Evolutionary conservation across 1,284 basidiomycete species (phyloP), one percentile per base, ranked within the genome.

Genomic region (Marasmius oreades): DNA sequence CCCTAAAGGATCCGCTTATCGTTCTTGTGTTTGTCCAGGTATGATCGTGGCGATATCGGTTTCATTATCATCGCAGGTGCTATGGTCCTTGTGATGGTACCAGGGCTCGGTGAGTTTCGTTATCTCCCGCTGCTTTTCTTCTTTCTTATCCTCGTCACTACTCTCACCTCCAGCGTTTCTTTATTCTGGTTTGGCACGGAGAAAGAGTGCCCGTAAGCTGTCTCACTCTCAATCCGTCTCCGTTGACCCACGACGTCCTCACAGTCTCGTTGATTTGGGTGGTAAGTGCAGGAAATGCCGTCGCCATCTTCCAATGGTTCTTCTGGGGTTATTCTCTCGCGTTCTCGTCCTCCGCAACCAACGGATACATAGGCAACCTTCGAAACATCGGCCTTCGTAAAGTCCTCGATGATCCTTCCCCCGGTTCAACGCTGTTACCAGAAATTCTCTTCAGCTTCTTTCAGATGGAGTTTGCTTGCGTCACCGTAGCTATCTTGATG

Each of bases 281-380:
- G 10, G 84, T 86, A 56, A 77, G 81, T 47, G 85, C 86, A 5
- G 80, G 82, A 64, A 89, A 91, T 61, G 88, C 90, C 2, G 77
- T 94, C 62, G 86, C 86, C 59, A 88, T 95, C 62, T 90, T 97
- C 74, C 93, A 95, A 67, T 95, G 92, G 92, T 93, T 79, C 68
- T 83, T 91, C 72, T 90, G 88, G 87, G 91, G 90, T 16, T 93
- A 93, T 72, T 88, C 87, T 1, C 76, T 93, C 34, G 89, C 90
- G 2, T 93, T 93, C 69, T 91, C 89, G 3, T 75, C 84, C 11
- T 82, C 86, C 0, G 90, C 90, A 42, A 82, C 82, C 59, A 85
- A 89, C 71, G 80, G 90, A 56, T 93, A 80, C 75, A 90, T 94
- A 59, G 92, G 92, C 54, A 85, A 93, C 67, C 77, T 93, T 22